Base-by-base conservation (phyloP, 2,329 filamentous ascomycete species). In the Ophiocordyceps unilateralis region DNA sequence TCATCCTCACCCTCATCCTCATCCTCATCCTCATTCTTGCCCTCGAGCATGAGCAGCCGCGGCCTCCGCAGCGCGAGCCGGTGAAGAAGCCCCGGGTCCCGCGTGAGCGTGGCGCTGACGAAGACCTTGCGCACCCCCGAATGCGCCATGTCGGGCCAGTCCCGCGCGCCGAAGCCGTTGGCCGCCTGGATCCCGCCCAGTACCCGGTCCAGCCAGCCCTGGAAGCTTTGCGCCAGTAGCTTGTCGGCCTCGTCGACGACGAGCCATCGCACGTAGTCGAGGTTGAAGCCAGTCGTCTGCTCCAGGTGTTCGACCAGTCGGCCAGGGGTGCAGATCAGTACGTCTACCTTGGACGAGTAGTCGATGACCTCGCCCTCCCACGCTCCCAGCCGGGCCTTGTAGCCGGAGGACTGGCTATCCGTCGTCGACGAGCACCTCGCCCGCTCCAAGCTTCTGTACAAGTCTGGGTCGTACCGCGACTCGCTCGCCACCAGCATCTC, bases 171-270 rank as follows among this genome's bases (percentile, higher is more conserved):
- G 49, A 69, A 69, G 37, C 67, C 66, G 2, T 58, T 58, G 2
- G n/a, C 2, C 6, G 58, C 59, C 32, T 68, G 67, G 47, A 84
- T 67, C 39, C 66, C 64, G 15, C 78, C 73, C 55, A 85, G 79
- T 7, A 91, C 74, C 0, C 80, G 64, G 36, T 78, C 75, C 3
- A 93, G 68, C 88, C 88, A 95, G 53, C 89, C 83, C 57, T 95
- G 88, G 59, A 91, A 95, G 54, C 83, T 88, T 58, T 96, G 85
- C 38, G 88, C 82, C 6, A 96, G 72, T 12, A 96, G 67, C 55
- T 91, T 86, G 59, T 96, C 89, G 11, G 89, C 91, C 62, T 96
- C 89, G 53, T 96, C 89, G 39, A 95, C 82, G 3, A 95, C 76
- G 0, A 96, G 68, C 87, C 88, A 96, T 47, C 83, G 76, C 5